A percentile compares a stretch with the other conserved stretches of the same genome.
Conservation (phyloP, 163 green algal species). For the Dunaliella salina region DNA sequence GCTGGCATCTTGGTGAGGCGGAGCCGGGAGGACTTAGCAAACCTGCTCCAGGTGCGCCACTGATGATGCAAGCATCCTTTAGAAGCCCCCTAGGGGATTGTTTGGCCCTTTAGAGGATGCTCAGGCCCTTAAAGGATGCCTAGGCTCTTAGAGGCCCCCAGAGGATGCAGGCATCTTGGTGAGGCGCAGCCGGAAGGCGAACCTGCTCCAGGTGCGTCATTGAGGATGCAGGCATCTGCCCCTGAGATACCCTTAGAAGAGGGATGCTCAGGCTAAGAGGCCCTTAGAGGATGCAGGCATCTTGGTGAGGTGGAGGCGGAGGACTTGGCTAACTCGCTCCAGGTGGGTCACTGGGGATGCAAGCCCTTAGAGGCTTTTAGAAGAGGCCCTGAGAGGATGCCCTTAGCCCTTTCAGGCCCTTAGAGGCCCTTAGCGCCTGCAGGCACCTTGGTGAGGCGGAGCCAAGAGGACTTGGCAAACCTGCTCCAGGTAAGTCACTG, state of each 20-base stretch:
- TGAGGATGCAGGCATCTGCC: too few species aligned
- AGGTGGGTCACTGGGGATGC: neutral
- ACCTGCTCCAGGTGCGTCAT: constrained; percentile 37
- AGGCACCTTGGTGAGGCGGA: constrained; percentile 65
- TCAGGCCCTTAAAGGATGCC: too few species aligned
- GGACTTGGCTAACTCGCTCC: constrained; percentile 54
- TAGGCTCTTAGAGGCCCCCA: constrained; percentile 76
- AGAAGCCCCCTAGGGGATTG: too few species aligned
- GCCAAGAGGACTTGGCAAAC: constrained; percentile 46
- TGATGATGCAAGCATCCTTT: too few species aligned
- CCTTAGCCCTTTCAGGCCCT: too few species aligned
- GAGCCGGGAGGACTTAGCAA: constrained; percentile 35
- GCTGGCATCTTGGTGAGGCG: constrained; percentile 66
- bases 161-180: constrained; percentile 65
- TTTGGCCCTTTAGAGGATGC: constrained; percentile 68
- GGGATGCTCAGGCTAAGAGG: too few species aligned
- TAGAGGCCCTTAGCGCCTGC: constrained; percentile 67
- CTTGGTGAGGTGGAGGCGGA: constrained; percentile 55
- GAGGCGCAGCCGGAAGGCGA: constrained; percentile 43
- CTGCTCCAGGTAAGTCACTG: constrained; percentile 39
- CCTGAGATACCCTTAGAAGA: too few species aligned
- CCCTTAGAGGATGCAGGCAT: constrained; percentile 72
- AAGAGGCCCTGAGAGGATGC: too few species aligned
- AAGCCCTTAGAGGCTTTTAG: too few species aligned
- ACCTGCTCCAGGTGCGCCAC: constrained; percentile 37